A percentile compares a stretch with the other conserved stretches of the same genome.
Evolutionary conservation across 306 rosid species (phyloP).

Genomic region (Rosa rugosa): DNA sequence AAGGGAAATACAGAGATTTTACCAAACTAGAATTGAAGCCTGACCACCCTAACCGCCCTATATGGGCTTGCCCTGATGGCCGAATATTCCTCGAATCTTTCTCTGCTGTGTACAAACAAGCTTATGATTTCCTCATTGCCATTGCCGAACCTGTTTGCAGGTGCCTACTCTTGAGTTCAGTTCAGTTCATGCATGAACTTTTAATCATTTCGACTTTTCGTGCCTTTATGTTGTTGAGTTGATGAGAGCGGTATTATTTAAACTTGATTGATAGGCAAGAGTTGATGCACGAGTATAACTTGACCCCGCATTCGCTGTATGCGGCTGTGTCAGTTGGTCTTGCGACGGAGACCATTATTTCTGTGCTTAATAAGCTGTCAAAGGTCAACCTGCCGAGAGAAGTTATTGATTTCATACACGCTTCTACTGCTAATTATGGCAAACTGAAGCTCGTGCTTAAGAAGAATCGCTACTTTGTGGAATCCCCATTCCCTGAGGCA

Average conservation of each 20-base stretch:
- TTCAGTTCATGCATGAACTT: too few species aligned
- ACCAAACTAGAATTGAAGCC: conserved; percentile 80
- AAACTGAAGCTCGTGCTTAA: conserved; percentile 95
- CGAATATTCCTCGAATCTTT: conserved; percentile 90
- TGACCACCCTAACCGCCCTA: conserved; percentile 74
- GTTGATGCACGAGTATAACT: conserved; percentile 91
- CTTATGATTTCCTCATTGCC: conserved; percentile 91
- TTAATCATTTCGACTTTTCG: neutral
- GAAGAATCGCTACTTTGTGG: conserved; percentile 86
- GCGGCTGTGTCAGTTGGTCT: conserved; percentile 96
- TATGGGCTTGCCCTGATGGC: conserved; percentile 93
- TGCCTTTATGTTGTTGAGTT: neutral
- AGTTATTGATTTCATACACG: conserved; percentile 75
- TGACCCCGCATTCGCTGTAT: conserved; percentile 86
- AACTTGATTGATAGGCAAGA: conserved; percentile 64
- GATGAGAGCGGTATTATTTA: neutral
- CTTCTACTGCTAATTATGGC: conserved; percentile 87
- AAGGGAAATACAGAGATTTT: conserved; percentile 65
- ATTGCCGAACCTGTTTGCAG: conserved; percentile 95
- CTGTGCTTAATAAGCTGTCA: conserved; percentile 76
- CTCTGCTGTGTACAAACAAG: conserved; percentile 87
- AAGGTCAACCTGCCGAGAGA: conserved; percentile 88
- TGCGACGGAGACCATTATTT: conserved; percentile 74
- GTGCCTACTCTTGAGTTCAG: conserved; percentile 23
- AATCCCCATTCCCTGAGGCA: conserved; percentile 89